These are phyloP conservation scores for Dunaliella primolecta DNA, from an alignment of 139 green algal species.

Conservation along the genomic window DNA sequence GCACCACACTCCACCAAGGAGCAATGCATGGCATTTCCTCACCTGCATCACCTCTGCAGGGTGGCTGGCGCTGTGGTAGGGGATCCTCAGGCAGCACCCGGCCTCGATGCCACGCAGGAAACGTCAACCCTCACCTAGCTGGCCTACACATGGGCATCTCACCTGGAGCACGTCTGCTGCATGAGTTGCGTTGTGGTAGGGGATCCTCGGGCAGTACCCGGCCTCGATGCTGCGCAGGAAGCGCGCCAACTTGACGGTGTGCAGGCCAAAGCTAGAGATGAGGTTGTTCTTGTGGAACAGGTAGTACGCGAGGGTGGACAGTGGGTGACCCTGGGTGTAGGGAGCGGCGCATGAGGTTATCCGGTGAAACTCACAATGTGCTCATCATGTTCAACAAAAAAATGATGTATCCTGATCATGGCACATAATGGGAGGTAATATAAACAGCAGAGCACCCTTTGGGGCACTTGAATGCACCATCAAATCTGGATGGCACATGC, in stretches of 20 bases:
- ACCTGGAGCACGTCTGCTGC: slow-evolving; percentile 32
- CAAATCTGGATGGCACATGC: too few species aligned
- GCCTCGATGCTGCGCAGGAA: background rate
- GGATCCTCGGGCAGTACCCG: slow-evolving; percentile 20
- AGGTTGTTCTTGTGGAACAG: slow-evolving; percentile 30
- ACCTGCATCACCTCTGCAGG: slow-evolving; percentile 30
- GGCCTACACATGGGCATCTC: too few species aligned
- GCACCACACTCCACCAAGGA: too few species aligned
- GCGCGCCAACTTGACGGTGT: slow-evolving; percentile 9
- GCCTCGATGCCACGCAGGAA: background rate
- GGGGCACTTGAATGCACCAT: too few species aligned
- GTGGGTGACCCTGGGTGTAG: slow-evolving; percentile 43
- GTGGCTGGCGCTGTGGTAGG: slow-evolving; percentile 33
- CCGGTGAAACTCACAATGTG: too few species aligned
- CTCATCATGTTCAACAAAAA: too few species aligned
- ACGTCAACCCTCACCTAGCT: too few species aligned
- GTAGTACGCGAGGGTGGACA: slow-evolving; percentile 38
- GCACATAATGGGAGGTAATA: too few species aligned
- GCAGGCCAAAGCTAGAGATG: slow-evolving; percentile 24
- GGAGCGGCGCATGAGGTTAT: too few species aligned
- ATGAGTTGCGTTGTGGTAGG: slow-evolving; percentile 33
- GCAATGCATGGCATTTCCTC: too few species aligned
- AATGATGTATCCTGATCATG: too few species aligned
- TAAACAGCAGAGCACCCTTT: too few species aligned
- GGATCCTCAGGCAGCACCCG: slow-evolving; percentile 17